Conservation (phyloP, 176 grass and related monocot species). For the Triticum aestivum region DNA sequence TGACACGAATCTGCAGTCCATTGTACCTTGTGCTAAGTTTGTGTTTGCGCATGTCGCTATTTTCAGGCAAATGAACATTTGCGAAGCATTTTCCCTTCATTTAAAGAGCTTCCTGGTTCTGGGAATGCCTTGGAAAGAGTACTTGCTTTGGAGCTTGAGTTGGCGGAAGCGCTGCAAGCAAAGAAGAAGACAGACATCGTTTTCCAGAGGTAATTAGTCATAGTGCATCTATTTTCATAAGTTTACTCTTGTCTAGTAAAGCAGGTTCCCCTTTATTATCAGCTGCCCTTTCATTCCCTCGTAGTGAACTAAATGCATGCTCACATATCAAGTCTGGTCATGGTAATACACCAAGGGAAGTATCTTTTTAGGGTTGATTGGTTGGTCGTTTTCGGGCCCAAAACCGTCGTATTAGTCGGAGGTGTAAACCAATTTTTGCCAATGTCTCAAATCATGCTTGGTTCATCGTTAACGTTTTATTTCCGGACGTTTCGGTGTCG, state of each 20-base stretch:
- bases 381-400: too few species aligned
- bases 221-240: not conserved
- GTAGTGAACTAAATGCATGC: not conserved
- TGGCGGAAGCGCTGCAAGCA: constrained; percentile 80
- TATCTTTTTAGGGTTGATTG: not conserved
- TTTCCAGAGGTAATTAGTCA: constrained; percentile 70
- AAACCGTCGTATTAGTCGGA: too few species aligned
- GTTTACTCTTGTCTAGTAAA: constrained; percentile 11
- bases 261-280: not conserved
- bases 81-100: constrained; percentile 70
- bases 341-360: not conserved
- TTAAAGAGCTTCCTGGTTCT: constrained; percentile 84
- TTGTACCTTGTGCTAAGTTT: not conserved
- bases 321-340: not conserved
- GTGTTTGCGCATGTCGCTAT: constrained; percentile 14
- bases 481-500: too few species aligned
- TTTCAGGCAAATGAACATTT: constrained; percentile 92
- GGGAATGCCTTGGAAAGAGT: constrained; percentile 92
- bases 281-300: not conserved
- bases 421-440: too few species aligned
- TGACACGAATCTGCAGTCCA: not conserved
- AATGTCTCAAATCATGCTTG: too few species aligned
- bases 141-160: constrained; percentile 93
- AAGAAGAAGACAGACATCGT: constrained; percentile 71
- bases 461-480: too few species aligned